Evolutionary conservation across 2,329 filamentous ascomycete species (phyloP).

Genomic region (Aureobasidium sp.): DNA sequence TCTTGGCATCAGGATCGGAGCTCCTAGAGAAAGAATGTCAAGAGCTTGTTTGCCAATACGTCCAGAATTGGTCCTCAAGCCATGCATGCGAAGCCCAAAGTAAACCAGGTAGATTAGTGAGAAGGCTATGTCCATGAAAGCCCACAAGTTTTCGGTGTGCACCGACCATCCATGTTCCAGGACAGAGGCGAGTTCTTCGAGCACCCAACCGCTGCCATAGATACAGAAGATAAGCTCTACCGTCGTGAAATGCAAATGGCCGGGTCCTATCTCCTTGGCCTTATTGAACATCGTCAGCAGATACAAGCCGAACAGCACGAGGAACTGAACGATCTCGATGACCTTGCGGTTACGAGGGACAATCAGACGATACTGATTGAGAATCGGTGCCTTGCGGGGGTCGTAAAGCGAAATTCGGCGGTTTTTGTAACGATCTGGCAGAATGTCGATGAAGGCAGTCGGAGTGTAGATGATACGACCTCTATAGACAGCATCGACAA

Average conservation of each 20-base stretch:
- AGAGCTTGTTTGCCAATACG: slow-evolving; percentile 57
- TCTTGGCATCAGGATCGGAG: slow-evolving; percentile 68
- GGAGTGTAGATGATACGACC: slow-evolving; percentile 77
- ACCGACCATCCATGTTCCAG: slow-evolving; percentile 70
- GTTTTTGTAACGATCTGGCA: slow-evolving; percentile 79
- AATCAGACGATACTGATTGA: slow-evolving; percentile 79
- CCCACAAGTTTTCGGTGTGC: slow-evolving; percentile 83
- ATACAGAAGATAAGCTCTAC: slow-evolving; percentile 61
- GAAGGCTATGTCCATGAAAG: slow-evolving; percentile 75
- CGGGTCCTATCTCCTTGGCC: slow-evolving; percentile 38
- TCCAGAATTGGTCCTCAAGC: slow-evolving; percentile 42
- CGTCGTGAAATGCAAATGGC: slow-evolving; percentile 29
- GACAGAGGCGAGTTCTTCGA: slow-evolving; percentile 70
- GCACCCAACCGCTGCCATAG: slow-evolving; percentile 69
- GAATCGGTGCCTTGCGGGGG: slow-evolving; percentile 61
- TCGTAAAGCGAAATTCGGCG: slow-evolving; percentile 76
- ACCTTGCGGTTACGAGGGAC: slow-evolving; percentile 71
- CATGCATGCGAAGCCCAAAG: slow-evolving; percentile 58
- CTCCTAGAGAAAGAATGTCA: slow-evolving; percentile 70
- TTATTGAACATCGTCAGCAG: slow-evolving; percentile 63
- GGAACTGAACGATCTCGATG: slow-evolving; percentile 67
- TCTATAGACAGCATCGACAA: slow-evolving; percentile 74
- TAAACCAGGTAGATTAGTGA: slow-evolving; percentile 63
- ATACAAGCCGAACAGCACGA: slow-evolving; percentile 60
- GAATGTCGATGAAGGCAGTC: slow-evolving; percentile 70